Percentiles rank a stretch among this genome's conserved stretches.
Evolutionary conservation across 306 rosid genomes (phyloP).

Genomic region (Citrullus amarus): DNA sequence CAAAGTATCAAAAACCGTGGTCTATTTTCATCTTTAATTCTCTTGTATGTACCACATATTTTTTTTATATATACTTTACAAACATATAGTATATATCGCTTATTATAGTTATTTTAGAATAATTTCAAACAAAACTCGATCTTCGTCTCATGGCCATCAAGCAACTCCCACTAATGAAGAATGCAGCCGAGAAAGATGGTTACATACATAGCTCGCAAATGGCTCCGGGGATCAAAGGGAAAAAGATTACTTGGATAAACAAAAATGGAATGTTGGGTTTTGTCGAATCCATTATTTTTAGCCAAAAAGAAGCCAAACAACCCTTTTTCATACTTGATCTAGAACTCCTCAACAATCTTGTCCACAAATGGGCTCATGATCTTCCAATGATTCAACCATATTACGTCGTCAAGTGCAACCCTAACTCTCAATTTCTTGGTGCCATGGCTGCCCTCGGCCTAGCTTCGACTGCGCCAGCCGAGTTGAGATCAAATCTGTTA

Average conservation of each 20-base stretch:
- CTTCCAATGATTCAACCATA: background rate
- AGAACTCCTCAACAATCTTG: background rate
- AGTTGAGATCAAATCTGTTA: conserved; percentile 8
- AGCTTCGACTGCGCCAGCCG: conserved; percentile 10
- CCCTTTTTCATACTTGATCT: conserved; percentile 8
- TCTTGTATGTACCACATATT: too few species aligned
- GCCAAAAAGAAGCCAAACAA: background rate
- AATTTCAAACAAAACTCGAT: too few species aligned
- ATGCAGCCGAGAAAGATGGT: too few species aligned
- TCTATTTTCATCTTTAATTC: too few species aligned
- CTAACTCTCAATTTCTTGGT: background rate
- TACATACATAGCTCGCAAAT: background rate
- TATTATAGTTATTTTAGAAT: too few species aligned
- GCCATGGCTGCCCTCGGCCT: conserved; percentile 9
- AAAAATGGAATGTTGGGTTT: background rate
- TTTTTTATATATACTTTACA: too few species aligned
- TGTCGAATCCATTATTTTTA: conserved; percentile 8
- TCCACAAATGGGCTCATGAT: background rate
- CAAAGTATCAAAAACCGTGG: too few species aligned
- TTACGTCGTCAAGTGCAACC: conserved; percentile 12
- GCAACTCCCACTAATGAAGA: too few species aligned
- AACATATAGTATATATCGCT: too few species aligned
- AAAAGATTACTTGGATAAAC: background rate
- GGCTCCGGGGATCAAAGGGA: background rate
- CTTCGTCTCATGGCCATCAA: too few species aligned